Evolutionary conservation across 495 filamentous ascomycete species (phyloP).

Genomic region (Trichoderma gamsii): DNA sequence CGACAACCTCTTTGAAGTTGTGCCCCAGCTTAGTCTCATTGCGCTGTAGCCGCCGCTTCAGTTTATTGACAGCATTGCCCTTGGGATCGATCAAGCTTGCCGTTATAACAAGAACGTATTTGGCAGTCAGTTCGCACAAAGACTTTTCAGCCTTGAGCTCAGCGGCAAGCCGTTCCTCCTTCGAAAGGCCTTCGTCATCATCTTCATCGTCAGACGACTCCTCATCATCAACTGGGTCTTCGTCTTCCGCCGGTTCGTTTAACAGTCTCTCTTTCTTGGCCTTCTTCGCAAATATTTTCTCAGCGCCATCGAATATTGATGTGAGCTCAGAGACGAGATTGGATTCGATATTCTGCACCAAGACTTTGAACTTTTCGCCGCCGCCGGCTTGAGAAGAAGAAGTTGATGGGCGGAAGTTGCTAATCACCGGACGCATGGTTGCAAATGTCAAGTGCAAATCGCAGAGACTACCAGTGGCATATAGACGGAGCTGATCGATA

Average conservation of each 20-base stretch:
- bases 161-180: slow-evolving; percentile 49
- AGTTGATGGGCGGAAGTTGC: slow-evolving; percentile 20
- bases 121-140: slow-evolving; percentile 76
- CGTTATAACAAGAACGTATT: slow-evolving; percentile 71
- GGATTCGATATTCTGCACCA: slow-evolving; percentile 57
- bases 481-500: slow-evolving; percentile 69
- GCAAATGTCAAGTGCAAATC: slow-evolving; percentile 78
- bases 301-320: slow-evolving; percentile 65
- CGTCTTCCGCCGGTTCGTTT: slow-evolving; percentile 61
- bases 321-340: slow-evolving; percentile 57
- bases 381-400: slow-evolving; percentile 21
- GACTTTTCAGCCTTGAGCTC: slow-evolving; percentile 70
- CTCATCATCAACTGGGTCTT: slow-evolving; percentile 53
- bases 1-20: slow-evolving; percentile 72
- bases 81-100: slow-evolving; percentile 64
- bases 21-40: slow-evolving; percentile 62
- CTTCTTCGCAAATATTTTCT: slow-evolving; percentile 68
- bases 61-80: slow-evolving; percentile 50
- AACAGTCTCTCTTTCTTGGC: slow-evolving; percentile 49
- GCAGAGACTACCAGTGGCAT: slow-evolving; percentile 66
- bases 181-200: slow-evolving; percentile 49
- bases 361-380: slow-evolving; percentile 42
- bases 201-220: slow-evolving; percentile 55
- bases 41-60: slow-evolving; percentile 56
- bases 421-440: slow-evolving; percentile 50